Evolutionary conservation across 1,284 basidiomycete species (phyloP), one percentile per base, ranked within the genome.

Genomic region (Trichosporon ovoides): DNA sequence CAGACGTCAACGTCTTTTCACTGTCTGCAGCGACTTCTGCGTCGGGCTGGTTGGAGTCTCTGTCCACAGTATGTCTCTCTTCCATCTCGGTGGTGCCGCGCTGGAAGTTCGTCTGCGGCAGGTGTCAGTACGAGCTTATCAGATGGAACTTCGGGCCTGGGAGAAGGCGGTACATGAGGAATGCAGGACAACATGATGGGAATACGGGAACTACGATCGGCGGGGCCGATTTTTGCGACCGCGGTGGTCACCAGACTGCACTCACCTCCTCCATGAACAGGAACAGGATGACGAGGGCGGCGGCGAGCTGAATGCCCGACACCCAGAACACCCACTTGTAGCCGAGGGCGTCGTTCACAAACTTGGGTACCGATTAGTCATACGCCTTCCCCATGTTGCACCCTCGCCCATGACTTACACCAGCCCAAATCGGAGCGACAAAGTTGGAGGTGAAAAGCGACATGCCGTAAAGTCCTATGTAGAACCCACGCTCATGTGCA

Each of bases 401-500:
- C 9, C n/a, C 28, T 52, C 9, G 13, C 11, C 7, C 12, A 22
- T 1, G 2, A 56, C 60, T 43, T 33, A 62, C 60, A 5, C 64
- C 64, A 2, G 64, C 57, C 53, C 55, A 58, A 1, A 66, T 52
- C 5, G 64, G 55, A 2, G 64, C 53, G 7, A 56, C 12, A 50
- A 56, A 66, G 53, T 57, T 63, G 34, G 50, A 49, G 3, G 46
- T 58, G 33, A 60, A 66, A 10, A 66, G 56, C 1, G 52, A 43
- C n/a, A 59, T 55, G 6, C 43, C 58, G 51, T 66, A 66, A 14
- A 63, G 33, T 36, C 64, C 64, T 20, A 66, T 63, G 38, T 58
- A 66, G 35, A 61, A 66, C 16, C 64, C 64, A 12, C 64, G 62
- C 57, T 66, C 64, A 37, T 66, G 64, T 0, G 62, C 62, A 46